Evolutionary conservation across 345 rosid genomes (phyloP).

Genomic region (Moricandia moricandioides): DNA sequence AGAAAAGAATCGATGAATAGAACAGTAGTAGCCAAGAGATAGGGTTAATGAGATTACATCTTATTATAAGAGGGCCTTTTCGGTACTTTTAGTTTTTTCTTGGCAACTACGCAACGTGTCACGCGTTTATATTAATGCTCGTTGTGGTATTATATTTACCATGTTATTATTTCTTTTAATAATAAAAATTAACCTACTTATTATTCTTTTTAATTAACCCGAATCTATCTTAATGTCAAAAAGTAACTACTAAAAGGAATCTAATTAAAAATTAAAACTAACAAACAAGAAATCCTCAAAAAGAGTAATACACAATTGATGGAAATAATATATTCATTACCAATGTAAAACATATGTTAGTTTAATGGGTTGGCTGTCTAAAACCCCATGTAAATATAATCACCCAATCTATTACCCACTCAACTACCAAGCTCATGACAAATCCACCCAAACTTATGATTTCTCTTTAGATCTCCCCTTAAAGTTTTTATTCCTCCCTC

Average conservation of each 20-base stretch:
- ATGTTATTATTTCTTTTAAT: neutral
- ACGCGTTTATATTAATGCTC: neutral
- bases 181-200: neutral
- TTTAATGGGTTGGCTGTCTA: too few species aligned
- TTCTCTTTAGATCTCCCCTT: too few species aligned
- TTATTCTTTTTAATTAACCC: neutral
- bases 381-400: too few species aligned
- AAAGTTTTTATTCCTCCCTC: too few species aligned
- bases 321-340: neutral
- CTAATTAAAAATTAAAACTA: neutral
- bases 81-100: neutral
- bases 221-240: neutral
- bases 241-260: neutral
- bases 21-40: neutral
- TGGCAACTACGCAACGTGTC: neutral
- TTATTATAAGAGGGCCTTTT: neutral
- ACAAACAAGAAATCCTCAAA: neutral
- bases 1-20: neutral
- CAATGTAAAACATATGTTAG: too few species aligned
- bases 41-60: neutral
- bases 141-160: neutral
- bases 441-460: too few species aligned
- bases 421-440: too few species aligned
- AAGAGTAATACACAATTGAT: neutral
- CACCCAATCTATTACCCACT: too few species aligned